Evolutionary conservation across 2,329 filamentous ascomycete species (phyloP).

Genomic region (Colletotrichum phormii): DNA sequence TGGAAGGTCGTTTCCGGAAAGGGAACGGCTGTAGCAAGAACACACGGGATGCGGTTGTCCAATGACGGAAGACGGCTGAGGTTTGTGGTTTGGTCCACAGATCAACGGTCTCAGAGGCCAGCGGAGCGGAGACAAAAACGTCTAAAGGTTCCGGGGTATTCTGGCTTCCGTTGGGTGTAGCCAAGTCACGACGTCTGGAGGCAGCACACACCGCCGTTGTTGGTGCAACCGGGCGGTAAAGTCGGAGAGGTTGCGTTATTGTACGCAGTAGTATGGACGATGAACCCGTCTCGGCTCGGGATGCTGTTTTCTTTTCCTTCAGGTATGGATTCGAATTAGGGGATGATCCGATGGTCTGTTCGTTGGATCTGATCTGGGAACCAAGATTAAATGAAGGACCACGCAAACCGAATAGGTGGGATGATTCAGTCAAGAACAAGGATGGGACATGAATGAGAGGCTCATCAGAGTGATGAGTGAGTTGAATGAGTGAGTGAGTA

Average conservation of each 20-base stretch:
- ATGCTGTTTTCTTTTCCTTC: background rate
- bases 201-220: conserved; percentile 22
- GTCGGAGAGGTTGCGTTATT: conserved; percentile 2
- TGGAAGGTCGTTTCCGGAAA: background rate
- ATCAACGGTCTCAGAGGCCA: background rate
- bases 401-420: background rate
- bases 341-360: background rate
- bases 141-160: background rate
- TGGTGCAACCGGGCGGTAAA: conserved; percentile 12
- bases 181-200: conserved; percentile 14
- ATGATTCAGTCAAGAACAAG: background rate
- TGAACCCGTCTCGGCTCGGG: conserved; percentile 20
- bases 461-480: background rate
- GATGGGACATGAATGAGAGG: background rate
- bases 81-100: conserved; percentile 9
- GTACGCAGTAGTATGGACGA: background rate
- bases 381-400: background rate
- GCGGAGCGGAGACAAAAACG: background rate
- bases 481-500: no score
- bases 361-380: no score
- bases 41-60: conserved; percentile 30
- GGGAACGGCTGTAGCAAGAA: conserved; percentile 17
- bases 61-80: conserved; percentile 12
- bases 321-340: background rate
- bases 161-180: conserved; percentile 7